Conservation (phyloP, 2,329 filamentous ascomycete species). For the Claviceps sp. region DNA sequence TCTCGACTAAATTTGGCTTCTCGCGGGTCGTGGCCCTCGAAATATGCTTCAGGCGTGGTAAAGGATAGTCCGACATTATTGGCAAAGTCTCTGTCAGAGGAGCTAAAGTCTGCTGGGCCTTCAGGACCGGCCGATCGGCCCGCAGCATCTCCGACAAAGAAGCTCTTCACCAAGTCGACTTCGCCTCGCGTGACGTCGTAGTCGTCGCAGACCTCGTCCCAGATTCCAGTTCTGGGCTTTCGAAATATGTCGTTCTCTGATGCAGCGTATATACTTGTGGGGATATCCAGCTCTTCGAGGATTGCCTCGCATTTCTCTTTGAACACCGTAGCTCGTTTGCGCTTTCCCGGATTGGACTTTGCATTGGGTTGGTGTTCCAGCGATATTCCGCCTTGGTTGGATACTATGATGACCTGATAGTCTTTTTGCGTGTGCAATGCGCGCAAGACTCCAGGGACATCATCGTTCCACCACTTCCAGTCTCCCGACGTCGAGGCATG, state of each 20-base stretch:
- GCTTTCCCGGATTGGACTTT: conserved; percentile 44
- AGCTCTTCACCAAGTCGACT: conserved; percentile 56
- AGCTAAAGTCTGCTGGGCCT: conserved; percentile 46
- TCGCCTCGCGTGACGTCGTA: conserved; percentile 41
- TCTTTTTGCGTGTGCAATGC: conserved; percentile 55
- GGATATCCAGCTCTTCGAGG: conserved; percentile 58
- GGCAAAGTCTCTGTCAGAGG: conserved; percentile 66
- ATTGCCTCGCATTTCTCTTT: conserved; percentile 66
- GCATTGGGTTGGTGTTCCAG: conserved; percentile 59
- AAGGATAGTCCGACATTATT: conserved; percentile 71
- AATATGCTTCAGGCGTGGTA: conserved; percentile 84
- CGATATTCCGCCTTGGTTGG: conserved; percentile 77
- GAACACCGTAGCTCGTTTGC: conserved; percentile 61
- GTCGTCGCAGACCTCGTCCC: conserved; percentile 50
- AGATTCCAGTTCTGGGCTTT: conserved; percentile 85
- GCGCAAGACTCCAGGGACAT: conserved; percentile 54
- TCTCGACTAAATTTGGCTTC: conserved; percentile 44
- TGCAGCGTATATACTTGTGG: conserved; percentile 72
- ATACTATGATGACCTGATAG: conserved; percentile 66
- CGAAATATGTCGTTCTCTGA: conserved; percentile 70
- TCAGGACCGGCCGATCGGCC: conserved; percentile 35
- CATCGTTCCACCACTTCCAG: conserved; percentile 87
- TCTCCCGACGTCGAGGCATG: conserved; percentile 59
- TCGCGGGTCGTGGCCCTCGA: conserved; percentile 53
- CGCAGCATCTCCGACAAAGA: conserved; percentile 85